Evolutionary conservation across 495 filamentous ascomycete genomes (phyloP), one percentile per base, ranked within the genome.

Genomic region (Echria macrotheca): DNA sequence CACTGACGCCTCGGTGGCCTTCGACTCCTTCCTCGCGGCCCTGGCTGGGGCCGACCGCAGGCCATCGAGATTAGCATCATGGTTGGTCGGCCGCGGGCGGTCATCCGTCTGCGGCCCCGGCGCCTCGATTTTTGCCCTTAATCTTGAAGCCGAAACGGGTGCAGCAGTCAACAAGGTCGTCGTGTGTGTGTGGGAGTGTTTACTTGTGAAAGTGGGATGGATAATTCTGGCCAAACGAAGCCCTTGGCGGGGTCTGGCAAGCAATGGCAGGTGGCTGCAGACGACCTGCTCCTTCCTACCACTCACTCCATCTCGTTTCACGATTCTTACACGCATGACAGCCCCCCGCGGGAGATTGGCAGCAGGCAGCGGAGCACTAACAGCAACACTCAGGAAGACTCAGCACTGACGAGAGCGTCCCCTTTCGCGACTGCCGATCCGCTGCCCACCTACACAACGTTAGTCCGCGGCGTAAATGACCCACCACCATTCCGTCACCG

Each of bases 91-190:
- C 9, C n/a, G 24, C 17, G 35, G 37, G 38, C 19, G 47, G 47
- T 24, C 47, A 19, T 21, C 17, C 21, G 24, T 19, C 31, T 55
- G 53, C 53, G 47, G 43, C 53, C 53, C 36, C 47, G 37, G 53
- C 53, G 53, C 47, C 43, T 55, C 45, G 44, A 53, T 15, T 33
- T 23, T 14, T 44, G 12, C 38, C 18, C 19, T 39, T 6, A 31
- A 31, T 31, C 28, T 31, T 6, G 28, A 12, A 31, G 12, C 12
- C 28, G 12, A 31, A 31, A 31, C 28, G 12, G 12, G 7, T 31
- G 28, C 28, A 31, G 28, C 12, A 31, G 28, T 31, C 7, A 12
- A 31, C 28, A 6, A 31, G 28, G n/a, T n/a, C n/a, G n/a, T n/a
- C n/a, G n/a, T n/a, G n/a, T n/a, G n/a, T n/a, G n/a, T n/a, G n/a